A percentile compares a stretch with the other conserved stretches of the same genome.
These are phyloP conservation scores for Amanita polypyramis DNA, from an alignment of 768 basidiomycete genomes.

Conservation along the genomic window DNA sequence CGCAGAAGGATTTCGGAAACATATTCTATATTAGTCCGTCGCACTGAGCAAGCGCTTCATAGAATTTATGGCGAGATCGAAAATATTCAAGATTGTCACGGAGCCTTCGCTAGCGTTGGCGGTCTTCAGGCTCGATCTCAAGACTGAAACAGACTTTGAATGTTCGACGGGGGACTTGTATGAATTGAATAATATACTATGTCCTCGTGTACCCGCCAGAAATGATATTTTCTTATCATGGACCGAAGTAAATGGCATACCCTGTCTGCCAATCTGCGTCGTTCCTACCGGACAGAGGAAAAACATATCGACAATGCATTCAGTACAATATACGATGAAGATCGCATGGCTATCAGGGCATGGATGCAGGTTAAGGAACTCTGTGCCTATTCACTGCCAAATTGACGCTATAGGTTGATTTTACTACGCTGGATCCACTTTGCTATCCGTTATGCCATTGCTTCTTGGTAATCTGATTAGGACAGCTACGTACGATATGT, in stretches of 20 bases:
- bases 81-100: constrained; percentile 54
- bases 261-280: constrained; percentile 70
- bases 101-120: constrained; percentile 62
- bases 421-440: no score
- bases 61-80: constrained; percentile 37
- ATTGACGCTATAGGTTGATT: no score
- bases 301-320: constrained; percentile 54
- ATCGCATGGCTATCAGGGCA: constrained; percentile 28
- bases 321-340: constrained; percentile 47
- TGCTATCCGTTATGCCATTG: no score
- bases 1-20: constrained; percentile 63
- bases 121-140: constrained; percentile 60
- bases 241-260: constrained; percentile 61
- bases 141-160: constrained; percentile 6
- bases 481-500: no score
- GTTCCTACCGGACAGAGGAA: constrained; percentile 56
- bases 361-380: constrained; percentile 18
- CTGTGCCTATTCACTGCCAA: no score
- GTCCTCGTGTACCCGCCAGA: constrained; percentile 43
- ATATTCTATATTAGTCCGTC: constrained; percentile 60
- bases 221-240: constrained; percentile 68
- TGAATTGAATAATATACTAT: constrained; percentile 54
- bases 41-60: constrained; percentile 49
- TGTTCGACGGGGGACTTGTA: constrained; percentile 35
- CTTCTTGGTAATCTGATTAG: no score